Percentiles rank a stretch among this genome's conserved stretches.
Conservation (phyloP, 2,329 filamentous ascomycete genomes). For the Venturiaceae sp. region DNA sequence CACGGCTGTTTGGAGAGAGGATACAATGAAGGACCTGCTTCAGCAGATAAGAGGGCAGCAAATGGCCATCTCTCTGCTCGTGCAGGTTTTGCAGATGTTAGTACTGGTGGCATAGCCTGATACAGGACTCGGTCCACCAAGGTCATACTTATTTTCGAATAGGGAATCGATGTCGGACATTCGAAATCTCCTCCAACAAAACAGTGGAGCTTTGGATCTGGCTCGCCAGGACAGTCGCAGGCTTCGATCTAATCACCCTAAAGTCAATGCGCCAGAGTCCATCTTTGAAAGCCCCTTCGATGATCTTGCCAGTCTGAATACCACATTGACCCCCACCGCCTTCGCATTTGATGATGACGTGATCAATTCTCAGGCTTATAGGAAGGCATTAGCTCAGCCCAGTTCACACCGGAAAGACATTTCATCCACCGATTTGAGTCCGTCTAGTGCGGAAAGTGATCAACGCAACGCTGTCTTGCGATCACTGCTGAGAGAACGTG, state of each 20-base stretch:
- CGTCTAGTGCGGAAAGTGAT: no score
- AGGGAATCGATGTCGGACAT: slow-evolving; percentile 23
- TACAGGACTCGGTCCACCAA: no score
- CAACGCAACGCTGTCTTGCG: no score
- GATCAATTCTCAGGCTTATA: slow-evolving; percentile 21
- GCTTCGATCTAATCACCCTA: slow-evolving; percentile 12
- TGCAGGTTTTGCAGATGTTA: slow-evolving; percentile 23
- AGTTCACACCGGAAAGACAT: no score
- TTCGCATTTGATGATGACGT: slow-evolving; percentile 23
- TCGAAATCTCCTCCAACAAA: slow-evolving; percentile 19
- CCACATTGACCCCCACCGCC: slow-evolving; percentile 15
- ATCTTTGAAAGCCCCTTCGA: neutral
- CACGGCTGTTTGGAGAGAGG: slow-evolving; percentile 22
- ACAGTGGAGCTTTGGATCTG: slow-evolving; percentile 18
- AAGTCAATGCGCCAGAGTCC: neutral
- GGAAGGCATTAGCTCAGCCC: no score
- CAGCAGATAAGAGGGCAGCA: slow-evolving; percentile 24
- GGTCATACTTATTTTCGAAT: no score
- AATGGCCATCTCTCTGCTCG: slow-evolving; percentile 20
- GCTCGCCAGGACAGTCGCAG: slow-evolving; percentile 18
- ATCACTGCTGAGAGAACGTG: no score
- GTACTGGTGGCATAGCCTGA: no score
- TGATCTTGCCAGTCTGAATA: neutral
- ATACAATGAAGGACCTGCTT: slow-evolving; percentile 23
- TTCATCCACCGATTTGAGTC: no score